Base-by-base conservation (phyloP, 495 filamentous ascomycete species). In the Mytilinidion resinicola region DNA sequence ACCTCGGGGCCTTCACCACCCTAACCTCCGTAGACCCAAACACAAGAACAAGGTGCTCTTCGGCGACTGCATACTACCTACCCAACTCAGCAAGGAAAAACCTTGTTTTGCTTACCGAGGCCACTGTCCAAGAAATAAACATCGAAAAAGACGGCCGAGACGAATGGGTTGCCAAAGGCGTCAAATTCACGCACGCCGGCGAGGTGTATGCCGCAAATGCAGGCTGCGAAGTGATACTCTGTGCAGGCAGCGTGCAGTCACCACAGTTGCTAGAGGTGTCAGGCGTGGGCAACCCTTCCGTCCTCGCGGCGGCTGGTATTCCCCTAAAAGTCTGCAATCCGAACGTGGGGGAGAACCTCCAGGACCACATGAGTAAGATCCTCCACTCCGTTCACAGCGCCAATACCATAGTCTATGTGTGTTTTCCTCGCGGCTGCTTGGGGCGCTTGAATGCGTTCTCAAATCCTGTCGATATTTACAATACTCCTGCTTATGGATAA, bases 261-360 rank as follows among this genome's bases (percentile, higher is more conserved):
- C 68, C 69, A 5, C 68, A 70, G 56, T 48, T 71, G 11, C 63
- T 71, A 8, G 63, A 73, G 60, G 64, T 76, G 8, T 73, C 68
- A 11, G 71, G 73, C 5, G 69, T 75, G n/a, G 73, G 73, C 1
- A 58, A 69, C 21, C 49, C 66, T 15, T 20, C 25, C 0, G 41
- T 73, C 25, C 60, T 70, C n/a, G 17, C 58, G 14, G 21, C 49
- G 17, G 48, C 53, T 17, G 67, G 65, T 9, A 57, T 71, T 15
- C 20, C 46, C n/a, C 50, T 49, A 12, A 63, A 58, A 33, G 62
- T 69, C 11, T 48, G 55, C 17, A 60, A 59, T 41, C 60, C 42
- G 17, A 70, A 64, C 39, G 75, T 81, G 12, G 79, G 79, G 0
- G 67, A 72, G 15, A 79, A 80, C 38, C 63, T 79, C 17, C 72